Evolutionary conservation across 305 asterid species (phyloP), one percentile per base, ranked within the genome.

Genomic region (Salvia sclarea): DNA sequence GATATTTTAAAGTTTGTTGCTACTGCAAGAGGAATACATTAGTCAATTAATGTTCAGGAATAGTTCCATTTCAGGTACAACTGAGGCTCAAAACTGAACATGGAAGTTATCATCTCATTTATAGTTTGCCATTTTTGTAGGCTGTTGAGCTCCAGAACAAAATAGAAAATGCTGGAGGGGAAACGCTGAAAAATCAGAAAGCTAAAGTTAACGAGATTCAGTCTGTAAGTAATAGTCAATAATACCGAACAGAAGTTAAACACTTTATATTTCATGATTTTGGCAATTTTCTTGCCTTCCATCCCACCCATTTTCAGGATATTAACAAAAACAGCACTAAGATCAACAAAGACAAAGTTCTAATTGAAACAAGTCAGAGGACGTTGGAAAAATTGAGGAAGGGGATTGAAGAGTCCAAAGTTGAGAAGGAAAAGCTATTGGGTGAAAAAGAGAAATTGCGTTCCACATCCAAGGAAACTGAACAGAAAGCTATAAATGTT

Each of bases 131-230:
- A 49, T 72, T 63, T 68, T 48, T 65, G 52, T 69, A 94, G 98
- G 97, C 91, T 43, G 63, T 69, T 68, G 92, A 85, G 78, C 97
- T 94, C 75, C 99, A 94, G 83, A 85, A 74, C 38, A 91, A 86
- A 80, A 86, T 94, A 18, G 99, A 94, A 83, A 91, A 87, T 82
- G 99, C 98, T 33, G 99, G 99, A 44, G 99, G 99, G 16, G 98
- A 86, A 73, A 85, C 74, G 53, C 66, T 94, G 85, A 86, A 80
- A 81, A 83, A 61, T 54, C 97, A 91, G 67, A 91, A 89, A 82
- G 75, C 91, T 24, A 84, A 61, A 64, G 96, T 91, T 66, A 62
- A 71, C 73, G 82, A 80, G 79, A 84, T 94, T 70, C 96, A 94
- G 61, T 78, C 93, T 69, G 99, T 94, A 79, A 89, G 97, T 91